Evolutionary conservation across 768 basidiomycete species (phyloP).

Genomic region (Saitozyma sp.): DNA sequence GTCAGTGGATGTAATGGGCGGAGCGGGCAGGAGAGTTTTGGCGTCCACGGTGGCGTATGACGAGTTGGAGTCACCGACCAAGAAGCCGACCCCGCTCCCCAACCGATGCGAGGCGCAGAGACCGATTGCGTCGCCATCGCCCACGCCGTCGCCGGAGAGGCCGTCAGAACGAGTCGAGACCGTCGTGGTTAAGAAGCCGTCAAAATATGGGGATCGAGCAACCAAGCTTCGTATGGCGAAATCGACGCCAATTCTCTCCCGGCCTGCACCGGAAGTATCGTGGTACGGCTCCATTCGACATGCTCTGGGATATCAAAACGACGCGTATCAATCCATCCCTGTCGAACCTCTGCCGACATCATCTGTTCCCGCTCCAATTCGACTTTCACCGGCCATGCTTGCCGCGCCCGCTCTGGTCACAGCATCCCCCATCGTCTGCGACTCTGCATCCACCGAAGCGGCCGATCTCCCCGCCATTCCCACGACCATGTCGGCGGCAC

Average conservation of each 20-base stretch:
- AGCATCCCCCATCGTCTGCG: slow-evolving; percentile 43
- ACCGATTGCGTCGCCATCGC: slow-evolving; percentile 1
- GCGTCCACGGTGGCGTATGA: slow-evolving; percentile 26
- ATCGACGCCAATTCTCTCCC: slow-evolving; percentile 32
- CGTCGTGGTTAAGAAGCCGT: background rate
- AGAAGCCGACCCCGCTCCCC: slow-evolving; percentile 4
- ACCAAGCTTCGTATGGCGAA: slow-evolving; percentile 30
- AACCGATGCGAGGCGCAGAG: background rate
- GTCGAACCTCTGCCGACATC: slow-evolving; percentile 7
- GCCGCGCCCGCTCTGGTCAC: slow-evolving; percentile 39
- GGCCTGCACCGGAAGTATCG: background rate
- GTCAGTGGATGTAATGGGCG: slow-evolving; percentile 3
- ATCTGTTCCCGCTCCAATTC: slow-evolving; percentile 12
- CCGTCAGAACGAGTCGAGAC: background rate
- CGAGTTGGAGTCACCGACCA: slow-evolving; percentile 33
- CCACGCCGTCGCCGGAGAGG: slow-evolving; percentile 1
- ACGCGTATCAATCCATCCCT: slow-evolving; percentile 1
- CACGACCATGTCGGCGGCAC: slow-evolving; percentile 1
- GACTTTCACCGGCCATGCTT: slow-evolving; percentile 13
- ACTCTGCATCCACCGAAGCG: slow-evolving; percentile 38
- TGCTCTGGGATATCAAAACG: no score
- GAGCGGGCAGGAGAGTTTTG: slow-evolving; percentile 15
- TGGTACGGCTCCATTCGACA: slow-evolving; percentile 25
- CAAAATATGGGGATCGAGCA: slow-evolving; percentile 40
- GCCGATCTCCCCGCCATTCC: slow-evolving; percentile 48